phyloP scores from a whole-genome alignment of 352 stramenopile species.

The Globisporangium carolinianum region DNA sequence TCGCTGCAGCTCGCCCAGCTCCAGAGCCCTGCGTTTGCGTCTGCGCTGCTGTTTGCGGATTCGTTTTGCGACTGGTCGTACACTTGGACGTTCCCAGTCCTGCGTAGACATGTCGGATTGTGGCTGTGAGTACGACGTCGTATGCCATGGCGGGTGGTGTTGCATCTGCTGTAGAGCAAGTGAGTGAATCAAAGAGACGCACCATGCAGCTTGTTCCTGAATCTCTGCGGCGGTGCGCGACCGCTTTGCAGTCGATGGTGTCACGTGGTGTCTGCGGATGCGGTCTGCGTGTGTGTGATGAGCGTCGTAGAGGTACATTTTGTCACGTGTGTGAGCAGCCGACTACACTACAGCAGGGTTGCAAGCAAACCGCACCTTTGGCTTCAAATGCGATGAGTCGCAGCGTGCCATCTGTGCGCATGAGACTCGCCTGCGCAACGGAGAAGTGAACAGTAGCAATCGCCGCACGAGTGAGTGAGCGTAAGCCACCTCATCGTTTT shows the following conservation, averaged over 20 bases:
- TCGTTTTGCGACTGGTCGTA: constrained; percentile 41
- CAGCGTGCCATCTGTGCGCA: constrained; percentile 24
- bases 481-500: no score
- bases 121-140: no score
- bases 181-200: not conserved
- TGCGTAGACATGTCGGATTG: constrained; percentile 7
- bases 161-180: not conserved
- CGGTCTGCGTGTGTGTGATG: constrained; percentile 17
- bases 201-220: constrained; percentile 38
- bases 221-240: constrained; percentile 7
- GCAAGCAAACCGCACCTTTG: constrained; percentile 29
- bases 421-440: constrained; percentile 16
- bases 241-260: constrained; percentile 11
- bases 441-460: no score
- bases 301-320: not conserved
- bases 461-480: no score
- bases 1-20: constrained; percentile 45
- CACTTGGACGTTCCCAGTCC: constrained; percentile 51
- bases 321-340: not conserved
- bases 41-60: not conserved
- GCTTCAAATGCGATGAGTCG: constrained; percentile 69
- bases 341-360: not conserved
- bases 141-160: constrained; percentile 1
- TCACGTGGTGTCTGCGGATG: constrained; percentile 25
- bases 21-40: constrained; percentile 33